phyloP scores from a whole-genome alignment of 2,329 filamentous ascomycete genomes.

The Neospermospora avenae region DNA sequence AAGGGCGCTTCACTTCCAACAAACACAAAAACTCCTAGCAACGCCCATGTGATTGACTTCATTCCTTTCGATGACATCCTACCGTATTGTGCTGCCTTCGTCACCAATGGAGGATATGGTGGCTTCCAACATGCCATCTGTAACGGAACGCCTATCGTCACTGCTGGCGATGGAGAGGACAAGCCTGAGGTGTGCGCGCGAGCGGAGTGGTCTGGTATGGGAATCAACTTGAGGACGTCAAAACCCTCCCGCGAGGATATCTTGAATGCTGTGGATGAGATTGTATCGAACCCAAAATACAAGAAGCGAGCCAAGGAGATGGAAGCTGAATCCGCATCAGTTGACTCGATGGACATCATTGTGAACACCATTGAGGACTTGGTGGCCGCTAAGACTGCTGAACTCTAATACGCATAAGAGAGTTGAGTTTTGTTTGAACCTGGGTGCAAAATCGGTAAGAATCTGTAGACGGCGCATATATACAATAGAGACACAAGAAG shows the following conservation, averaged over 20 bases:
- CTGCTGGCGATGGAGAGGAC: slow-evolving; percentile 36
- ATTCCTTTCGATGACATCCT: slow-evolving; percentile 39
- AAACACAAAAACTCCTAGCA: slow-evolving; percentile 32
- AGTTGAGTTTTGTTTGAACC: no score
- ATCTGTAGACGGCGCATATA: no score
- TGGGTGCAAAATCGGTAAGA: background rate
- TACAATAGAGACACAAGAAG: no score
- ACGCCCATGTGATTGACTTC: slow-evolving; percentile 37
- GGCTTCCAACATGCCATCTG: slow-evolving; percentile 36
- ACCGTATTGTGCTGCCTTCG: slow-evolving; percentile 34
- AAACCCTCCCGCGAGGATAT: slow-evolving; percentile 18
- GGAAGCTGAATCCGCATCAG: slow-evolving; percentile 19
- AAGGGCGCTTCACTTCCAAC: slow-evolving; percentile 31
- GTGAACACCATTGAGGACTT: slow-evolving; percentile 22
- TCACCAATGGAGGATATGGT: slow-evolving; percentile 40
- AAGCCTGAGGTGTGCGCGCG: slow-evolving; percentile 35
- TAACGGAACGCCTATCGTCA: slow-evolving; percentile 36
- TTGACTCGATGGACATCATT: slow-evolving; percentile 21
- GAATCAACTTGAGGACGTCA: slow-evolving; percentile 34
- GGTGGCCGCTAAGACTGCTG: slow-evolving; percentile 5
- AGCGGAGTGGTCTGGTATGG: slow-evolving; percentile 37
- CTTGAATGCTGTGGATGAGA: slow-evolving; percentile 16
- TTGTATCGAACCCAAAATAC: slow-evolving; percentile 22
- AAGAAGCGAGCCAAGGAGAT: slow-evolving; percentile 18
- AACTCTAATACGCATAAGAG: no score